phyloP scores from a whole-genome alignment of 441 rosid species.

The Jatropha multifida region DNA sequence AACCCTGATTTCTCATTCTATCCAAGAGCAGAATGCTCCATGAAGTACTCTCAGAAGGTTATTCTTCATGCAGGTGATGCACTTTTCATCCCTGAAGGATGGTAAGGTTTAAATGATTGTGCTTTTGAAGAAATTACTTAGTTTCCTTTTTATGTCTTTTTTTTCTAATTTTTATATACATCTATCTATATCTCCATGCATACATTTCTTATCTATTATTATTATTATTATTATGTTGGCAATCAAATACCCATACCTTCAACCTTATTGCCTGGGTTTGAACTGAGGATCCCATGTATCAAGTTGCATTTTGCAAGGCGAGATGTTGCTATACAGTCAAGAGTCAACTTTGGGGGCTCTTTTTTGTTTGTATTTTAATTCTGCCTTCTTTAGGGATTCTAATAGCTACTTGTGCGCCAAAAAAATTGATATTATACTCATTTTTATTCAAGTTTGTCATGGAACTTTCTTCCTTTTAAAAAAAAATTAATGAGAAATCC shows the following conservation, averaged over 20 bases:
- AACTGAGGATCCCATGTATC: background rate
- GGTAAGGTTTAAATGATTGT: constrained; percentile 52
- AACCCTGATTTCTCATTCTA: constrained; percentile 59
- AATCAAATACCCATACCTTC: background rate
- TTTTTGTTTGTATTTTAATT: background rate
- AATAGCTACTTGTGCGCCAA: background rate
- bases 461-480: background rate
- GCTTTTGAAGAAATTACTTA: background rate
- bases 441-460: constrained; percentile 7
- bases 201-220: background rate
- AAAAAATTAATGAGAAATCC: background rate
- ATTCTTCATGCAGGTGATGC: constrained; percentile 82
- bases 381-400: background rate
- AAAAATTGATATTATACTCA: background rate
- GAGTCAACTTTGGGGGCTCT: background rate
- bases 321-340: background rate
- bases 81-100: constrained; percentile 98
- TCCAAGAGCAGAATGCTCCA: constrained; percentile 70
- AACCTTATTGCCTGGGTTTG: background rate
- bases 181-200: background rate
- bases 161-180: background rate
- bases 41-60: constrained; percentile 60
- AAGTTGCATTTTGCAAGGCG: background rate
- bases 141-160: background rate
- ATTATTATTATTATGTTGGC: background rate